These are phyloP conservation scores for Yamadazyma paraphyllophila DNA, from an alignment of 805 yeast genomes.

Conservation along the genomic window DNA sequence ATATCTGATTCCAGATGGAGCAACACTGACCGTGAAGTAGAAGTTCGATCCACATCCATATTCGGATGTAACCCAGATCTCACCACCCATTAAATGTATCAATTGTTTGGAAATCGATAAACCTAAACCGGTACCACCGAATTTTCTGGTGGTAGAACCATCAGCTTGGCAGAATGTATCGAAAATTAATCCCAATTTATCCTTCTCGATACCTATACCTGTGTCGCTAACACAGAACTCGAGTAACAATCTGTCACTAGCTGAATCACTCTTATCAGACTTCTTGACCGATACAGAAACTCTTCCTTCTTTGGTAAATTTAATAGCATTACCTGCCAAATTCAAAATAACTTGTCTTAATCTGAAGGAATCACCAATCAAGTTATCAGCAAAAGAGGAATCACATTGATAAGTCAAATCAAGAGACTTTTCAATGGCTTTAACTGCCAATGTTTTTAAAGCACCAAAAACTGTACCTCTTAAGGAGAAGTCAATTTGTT, in stretches of 20 bases:
- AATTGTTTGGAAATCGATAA: slow-evolving; percentile 83
- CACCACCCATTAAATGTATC: slow-evolving; percentile 91
- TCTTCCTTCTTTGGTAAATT: slow-evolving; percentile 79
- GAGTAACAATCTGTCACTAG: slow-evolving; percentile 49
- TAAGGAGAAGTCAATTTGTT: slow-evolving; percentile 80
- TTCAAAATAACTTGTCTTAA: slow-evolving; percentile 83
- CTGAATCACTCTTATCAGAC: slow-evolving; percentile 32
- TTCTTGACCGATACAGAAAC: slow-evolving; percentile 74
- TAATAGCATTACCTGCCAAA: slow-evolving; percentile 86
- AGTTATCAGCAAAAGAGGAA: slow-evolving; percentile 81
- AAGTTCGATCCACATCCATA: slow-evolving; percentile 82
- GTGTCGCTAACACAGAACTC: slow-evolving; percentile 89
- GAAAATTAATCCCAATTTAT: slow-evolving; percentile 79
- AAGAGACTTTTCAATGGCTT: slow-evolving; percentile 81
- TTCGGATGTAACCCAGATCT: slow-evolving; percentile 82
- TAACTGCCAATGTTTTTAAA: slow-evolving; percentile 82
- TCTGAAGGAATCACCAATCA: slow-evolving; percentile 87
- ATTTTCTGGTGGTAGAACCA: slow-evolving; percentile 88
- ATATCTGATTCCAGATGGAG: slow-evolving; percentile 64
- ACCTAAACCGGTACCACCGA: slow-evolving; percentile 92
- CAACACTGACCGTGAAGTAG: slow-evolving; percentile 76
- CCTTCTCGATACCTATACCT: slow-evolving; percentile 86
- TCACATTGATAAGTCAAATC: slow-evolving; percentile 81
- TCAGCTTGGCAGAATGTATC: slow-evolving; percentile 93
- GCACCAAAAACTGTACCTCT: slow-evolving; percentile 91